Conservation (phyloP, 129 eudicot genomes). For the Centella asiatica region DNA sequence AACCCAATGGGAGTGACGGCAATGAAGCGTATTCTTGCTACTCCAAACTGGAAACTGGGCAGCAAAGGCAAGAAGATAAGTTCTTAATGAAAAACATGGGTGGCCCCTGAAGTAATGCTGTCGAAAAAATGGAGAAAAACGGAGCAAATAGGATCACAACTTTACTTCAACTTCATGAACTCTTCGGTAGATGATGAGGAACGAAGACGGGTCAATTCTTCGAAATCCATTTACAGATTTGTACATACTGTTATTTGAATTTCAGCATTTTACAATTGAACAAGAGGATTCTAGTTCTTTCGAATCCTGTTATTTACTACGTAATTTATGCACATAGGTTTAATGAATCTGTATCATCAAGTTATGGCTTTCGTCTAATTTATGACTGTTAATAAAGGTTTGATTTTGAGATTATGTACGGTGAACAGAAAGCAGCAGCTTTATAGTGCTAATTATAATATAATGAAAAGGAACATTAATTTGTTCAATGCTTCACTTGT, state of each 20-base stretch:
- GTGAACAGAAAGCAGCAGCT: too few species aligned
- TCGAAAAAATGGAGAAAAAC: background rate
- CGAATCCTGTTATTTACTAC: too few species aligned
- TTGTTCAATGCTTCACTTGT: too few species aligned
- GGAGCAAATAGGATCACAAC: background rate
- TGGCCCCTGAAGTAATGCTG: conserved; percentile 3
- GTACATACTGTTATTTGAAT: background rate
- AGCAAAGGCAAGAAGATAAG: conserved; percentile 27
- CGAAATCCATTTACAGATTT: background rate
- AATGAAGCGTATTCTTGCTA: conserved; percentile 60
- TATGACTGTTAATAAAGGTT: background rate
- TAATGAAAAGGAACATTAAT: too few species aligned
- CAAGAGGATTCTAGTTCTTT: background rate
- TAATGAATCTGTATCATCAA: background rate
- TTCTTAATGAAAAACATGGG: conserved; percentile 18
- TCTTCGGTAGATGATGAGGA: background rate
- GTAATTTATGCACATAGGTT: background rate
- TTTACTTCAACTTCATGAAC: background rate
- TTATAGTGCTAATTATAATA: too few species aligned
- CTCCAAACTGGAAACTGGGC: conserved; percentile 26
- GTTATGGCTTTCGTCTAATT: background rate
- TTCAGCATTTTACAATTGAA: conserved; percentile 18
- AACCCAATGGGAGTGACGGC: conserved; percentile 60
- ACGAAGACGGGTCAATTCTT: background rate
- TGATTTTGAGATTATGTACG: too few species aligned